Evolutionary conservation across 495 filamentous ascomycete genomes (phyloP), one percentile per base, ranked within the genome.

Genomic region (Chaetomidium leptoderma): DNA sequence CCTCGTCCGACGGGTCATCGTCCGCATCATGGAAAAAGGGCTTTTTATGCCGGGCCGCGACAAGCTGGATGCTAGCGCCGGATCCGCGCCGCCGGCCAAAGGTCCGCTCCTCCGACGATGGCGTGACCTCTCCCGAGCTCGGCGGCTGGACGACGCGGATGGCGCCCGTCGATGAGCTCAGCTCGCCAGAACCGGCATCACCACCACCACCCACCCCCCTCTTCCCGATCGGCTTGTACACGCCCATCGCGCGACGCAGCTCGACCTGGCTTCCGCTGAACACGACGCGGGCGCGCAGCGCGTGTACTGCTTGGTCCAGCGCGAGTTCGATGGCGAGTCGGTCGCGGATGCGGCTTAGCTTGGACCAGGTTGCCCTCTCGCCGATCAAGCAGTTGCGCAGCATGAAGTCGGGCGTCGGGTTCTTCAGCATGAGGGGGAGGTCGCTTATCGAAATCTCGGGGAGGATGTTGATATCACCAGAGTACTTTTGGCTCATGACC

Each of bases 391-490:
- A 87, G 26, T 89, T 85, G 30, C 87, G 77, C 1, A 83, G 66
- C 87, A 97, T 93, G 72, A 95, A 96, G n/a, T 91, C 89, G 0
- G 83, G 69, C 0, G 88, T 95, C n/a, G 92, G 92, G 55, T 97
- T 97, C 57, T 80, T 86, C 23, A 97, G 71, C 33, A 96, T 86
- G 17, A 81, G 78, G 4, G 86, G 89, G 33, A 95, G 83, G 59
- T 95, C 85, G 6, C 80, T 76, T 32, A 87, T 84, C 2, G 81
- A 78, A 48, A 95, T 86, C 53, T 89, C 83, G 0, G 92, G 92
- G 49, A 95, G 81, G 51, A 97, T 96, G 45, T 88, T 97, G 69
- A 97, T 95, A 70, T 97, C 91, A n/a, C 92, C 92, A 4, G 87
- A 89, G 62, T 97, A 97, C 60, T 87, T 90, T 64, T 97, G 92